Percentiles rank a stretch among this genome's conserved stretches.
These are phyloP conservation scores for Rhynchosporium secalis DNA, from an alignment of 2,329 filamentous ascomycete genomes.

Conservation along the genomic window DNA sequence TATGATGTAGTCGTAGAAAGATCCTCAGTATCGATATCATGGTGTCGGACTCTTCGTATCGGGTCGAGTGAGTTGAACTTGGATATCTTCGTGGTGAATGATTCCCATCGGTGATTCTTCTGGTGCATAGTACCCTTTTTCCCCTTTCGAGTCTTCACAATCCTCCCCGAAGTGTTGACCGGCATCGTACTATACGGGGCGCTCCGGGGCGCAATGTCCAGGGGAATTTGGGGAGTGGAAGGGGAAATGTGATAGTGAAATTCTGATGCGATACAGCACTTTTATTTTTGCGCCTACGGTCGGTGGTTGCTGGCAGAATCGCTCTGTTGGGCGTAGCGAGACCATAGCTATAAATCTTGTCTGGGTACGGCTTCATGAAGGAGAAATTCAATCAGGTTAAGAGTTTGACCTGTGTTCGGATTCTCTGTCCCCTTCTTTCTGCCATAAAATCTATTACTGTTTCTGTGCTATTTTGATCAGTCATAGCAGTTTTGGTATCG, in stretches of 20 bases:
- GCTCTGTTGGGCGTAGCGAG: not conserved
- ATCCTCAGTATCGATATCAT: constrained; percentile 80
- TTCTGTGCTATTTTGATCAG: too few relatives aligned
- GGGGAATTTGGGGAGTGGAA: not conserved
- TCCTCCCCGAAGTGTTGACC: constrained; percentile 63
- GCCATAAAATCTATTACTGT: too few relatives aligned
- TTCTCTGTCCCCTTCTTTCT: too few relatives aligned
- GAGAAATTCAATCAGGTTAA: too few relatives aligned
- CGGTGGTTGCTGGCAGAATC: constrained; percentile 24
- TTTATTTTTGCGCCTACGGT: constrained; percentile 13
- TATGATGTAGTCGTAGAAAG: constrained; percentile 78
- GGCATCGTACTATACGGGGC: constrained; percentile 51
- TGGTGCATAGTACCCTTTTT: constrained; percentile 72
- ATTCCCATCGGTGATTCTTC: constrained; percentile 86
- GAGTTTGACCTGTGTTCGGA: too few relatives aligned
- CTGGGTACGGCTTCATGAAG: too few relatives aligned
- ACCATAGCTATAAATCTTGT: not conserved
- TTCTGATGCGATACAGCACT: not conserved
- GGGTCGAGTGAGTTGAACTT: constrained; percentile 90
- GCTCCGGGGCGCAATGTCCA: constrained; percentile 6
- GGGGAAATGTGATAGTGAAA: not conserved
- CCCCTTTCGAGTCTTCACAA: constrained; percentile 67
- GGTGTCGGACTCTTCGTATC: constrained; percentile 81
- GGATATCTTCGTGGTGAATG: constrained; percentile 85
- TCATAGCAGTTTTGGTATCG: too few relatives aligned